These are phyloP conservation scores for Cystobasidium tubakii DNA, from an alignment of 768 basidiomycete genomes.

Conservation along the genomic window DNA sequence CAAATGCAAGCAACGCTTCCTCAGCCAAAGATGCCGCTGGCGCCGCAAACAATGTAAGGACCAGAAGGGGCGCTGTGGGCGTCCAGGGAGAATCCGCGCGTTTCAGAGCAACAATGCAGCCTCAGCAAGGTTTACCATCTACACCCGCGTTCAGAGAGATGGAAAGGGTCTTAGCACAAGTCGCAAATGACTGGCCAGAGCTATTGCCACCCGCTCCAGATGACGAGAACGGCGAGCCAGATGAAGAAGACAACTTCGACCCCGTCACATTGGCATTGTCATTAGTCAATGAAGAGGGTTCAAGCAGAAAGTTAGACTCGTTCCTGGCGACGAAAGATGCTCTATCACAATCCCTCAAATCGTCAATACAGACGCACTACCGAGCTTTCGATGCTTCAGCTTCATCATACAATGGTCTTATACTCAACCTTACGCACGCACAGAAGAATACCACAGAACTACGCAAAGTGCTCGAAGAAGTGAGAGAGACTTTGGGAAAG, in stretches of 20 bases:
- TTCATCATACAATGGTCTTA: conserved; percentile 75
- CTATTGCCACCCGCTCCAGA: conserved; percentile 36
- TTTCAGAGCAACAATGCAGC: conserved; percentile 23
- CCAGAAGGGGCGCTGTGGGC: conserved; percentile 26
- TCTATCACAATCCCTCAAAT: conserved; percentile 72
- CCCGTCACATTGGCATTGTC: conserved; percentile 87
- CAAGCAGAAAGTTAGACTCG: conserved; percentile 44
- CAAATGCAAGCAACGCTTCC: conserved; percentile 2
- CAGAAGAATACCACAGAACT: conserved; percentile 70
- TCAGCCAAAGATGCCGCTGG: background rate
- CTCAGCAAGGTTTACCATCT: conserved; percentile 36
- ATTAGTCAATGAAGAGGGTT: conserved; percentile 73
- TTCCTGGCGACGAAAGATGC: conserved; percentile 70
- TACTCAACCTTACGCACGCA: conserved; percentile 64
- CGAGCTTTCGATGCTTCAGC: conserved; percentile 90
- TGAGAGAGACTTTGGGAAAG: conserved; percentile 54
- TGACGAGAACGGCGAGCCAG: conserved; percentile 29
- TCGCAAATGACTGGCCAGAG: conserved; percentile 41
- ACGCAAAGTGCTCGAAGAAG: conserved; percentile 64
- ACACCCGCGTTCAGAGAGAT: conserved; percentile 46
- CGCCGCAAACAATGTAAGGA: background rate
- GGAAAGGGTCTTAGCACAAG: conserved; percentile 38
- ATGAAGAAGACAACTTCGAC: conserved; percentile 63
- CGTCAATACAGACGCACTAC: conserved; percentile 84
- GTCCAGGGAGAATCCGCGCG: conserved; percentile 38